Evolutionary conservation across 345 rosid species (phyloP).

Genomic region (Camelina hispida): DNA sequence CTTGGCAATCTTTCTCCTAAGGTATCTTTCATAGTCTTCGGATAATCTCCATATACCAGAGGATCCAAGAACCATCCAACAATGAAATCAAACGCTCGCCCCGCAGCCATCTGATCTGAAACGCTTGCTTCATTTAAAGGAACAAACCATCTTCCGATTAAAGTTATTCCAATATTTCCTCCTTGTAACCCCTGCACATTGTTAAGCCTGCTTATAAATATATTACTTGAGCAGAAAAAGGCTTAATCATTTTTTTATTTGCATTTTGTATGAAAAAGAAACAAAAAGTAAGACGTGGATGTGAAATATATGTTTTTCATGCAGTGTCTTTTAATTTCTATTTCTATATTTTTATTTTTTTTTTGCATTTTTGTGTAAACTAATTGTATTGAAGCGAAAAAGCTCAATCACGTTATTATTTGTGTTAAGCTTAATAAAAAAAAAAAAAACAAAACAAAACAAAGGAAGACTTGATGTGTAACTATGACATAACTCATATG

Average conservation of each 20-base stretch:
- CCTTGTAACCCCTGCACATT: neutral
- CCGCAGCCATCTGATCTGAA: neutral
- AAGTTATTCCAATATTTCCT: neutral
- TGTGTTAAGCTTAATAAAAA: too few relatives aligned
- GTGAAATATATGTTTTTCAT: too few relatives aligned
- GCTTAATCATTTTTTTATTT: neutral
- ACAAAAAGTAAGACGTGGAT: too few relatives aligned
- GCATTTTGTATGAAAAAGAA: too few relatives aligned
- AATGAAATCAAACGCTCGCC: conserved; percentile 18
- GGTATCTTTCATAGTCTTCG: neutral
- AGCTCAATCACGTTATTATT: too few relatives aligned
- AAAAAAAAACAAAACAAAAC: too few relatives aligned
- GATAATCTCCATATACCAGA: neutral
- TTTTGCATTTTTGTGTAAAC: too few relatives aligned
- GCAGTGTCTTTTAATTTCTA: too few relatives aligned
- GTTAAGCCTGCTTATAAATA: neutral
- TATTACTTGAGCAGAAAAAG: neutral
- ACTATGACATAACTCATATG: neutral
- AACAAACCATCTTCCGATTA: conserved; percentile 1
- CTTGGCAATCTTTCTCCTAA: neutral
- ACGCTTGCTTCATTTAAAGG: neutral
- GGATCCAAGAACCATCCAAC: conserved; percentile 27
- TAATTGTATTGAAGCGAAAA: too few relatives aligned
- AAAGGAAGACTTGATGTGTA: neutral
- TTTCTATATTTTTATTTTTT: too few relatives aligned